Evolutionary conservation across 768 basidiomycete genomes (phyloP).

Genomic region (Tulasnella sp.): DNA sequence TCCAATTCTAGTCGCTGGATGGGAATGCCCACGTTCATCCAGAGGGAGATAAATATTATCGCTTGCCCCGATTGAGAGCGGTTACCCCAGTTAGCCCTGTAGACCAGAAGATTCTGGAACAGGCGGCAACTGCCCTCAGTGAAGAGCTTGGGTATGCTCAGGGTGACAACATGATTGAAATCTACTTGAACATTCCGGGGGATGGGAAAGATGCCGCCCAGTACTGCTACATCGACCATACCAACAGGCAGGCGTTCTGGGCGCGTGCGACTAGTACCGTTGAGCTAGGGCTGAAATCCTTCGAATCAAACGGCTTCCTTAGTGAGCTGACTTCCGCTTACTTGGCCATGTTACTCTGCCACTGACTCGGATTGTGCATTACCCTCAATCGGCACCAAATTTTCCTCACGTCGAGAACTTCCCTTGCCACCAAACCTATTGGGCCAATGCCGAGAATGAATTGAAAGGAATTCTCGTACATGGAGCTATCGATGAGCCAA

Average conservation of each 20-base stretch:
- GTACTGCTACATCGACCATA: conserved; percentile 14
- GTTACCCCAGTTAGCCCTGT: not conserved
- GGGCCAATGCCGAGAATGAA: too few relatives aligned
- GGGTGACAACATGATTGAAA: not conserved
- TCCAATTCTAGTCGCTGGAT: too few relatives aligned
- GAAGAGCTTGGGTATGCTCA: not conserved
- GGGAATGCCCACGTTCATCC: not conserved
- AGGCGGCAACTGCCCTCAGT: not conserved
- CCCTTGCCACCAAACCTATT: too few relatives aligned
- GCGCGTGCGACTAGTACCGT: not conserved
- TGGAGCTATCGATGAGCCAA: too few relatives aligned
- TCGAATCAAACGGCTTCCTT: too few relatives aligned
- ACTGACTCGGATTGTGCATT: too few relatives aligned
- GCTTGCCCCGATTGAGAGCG: not conserved
- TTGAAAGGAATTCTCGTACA: too few relatives aligned
- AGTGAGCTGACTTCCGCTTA: too few relatives aligned
- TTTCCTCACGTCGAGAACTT: too few relatives aligned
- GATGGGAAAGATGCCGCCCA: not conserved
- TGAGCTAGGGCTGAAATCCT: conserved; percentile 3
- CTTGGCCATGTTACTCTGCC: too few relatives aligned
- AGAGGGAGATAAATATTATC: not conserved
- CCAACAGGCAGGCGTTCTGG: conserved; percentile 19
- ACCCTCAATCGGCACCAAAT: too few relatives aligned
- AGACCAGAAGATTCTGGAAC: not conserved
- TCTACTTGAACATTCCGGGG: not conserved